These are phyloP conservation scores for Lignosus rhinocerotis DNA, from an alignment of 1,284 basidiomycete genomes.

Conservation along the genomic window DNA sequence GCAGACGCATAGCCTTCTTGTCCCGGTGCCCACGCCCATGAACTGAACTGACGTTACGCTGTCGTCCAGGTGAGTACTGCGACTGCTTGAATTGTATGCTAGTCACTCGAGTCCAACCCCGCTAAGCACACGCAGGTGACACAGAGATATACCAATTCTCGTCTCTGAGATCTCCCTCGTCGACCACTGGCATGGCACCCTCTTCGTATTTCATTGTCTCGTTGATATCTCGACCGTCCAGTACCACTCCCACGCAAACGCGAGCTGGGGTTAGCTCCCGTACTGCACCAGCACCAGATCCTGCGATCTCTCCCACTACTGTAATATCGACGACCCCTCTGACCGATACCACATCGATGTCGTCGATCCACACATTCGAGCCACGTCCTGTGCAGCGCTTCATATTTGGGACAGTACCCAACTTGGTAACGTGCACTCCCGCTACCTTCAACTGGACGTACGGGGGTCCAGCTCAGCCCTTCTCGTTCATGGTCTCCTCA, in stretches of 20 bases:
- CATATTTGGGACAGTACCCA: constrained; percentile 9
- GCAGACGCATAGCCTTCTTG: too few relatives aligned
- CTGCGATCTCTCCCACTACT: background rate
- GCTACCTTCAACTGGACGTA: constrained; percentile 24
- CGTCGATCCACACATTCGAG: background rate
- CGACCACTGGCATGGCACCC: background rate
- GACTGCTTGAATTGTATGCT: too few relatives aligned
- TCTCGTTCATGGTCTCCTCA: background rate
- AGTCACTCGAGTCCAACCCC: too few relatives aligned
- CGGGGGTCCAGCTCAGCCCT: constrained; percentile 12
- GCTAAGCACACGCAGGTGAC: too few relatives aligned
- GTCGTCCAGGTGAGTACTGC: too few relatives aligned
- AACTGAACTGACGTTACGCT: too few relatives aligned
- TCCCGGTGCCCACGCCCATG: too few relatives aligned
- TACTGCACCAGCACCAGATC: background rate
- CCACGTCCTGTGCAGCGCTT: constrained; percentile 4
- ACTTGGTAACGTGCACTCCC: constrained; percentile 19
- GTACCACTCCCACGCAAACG: background rate
- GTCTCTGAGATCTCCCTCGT: background rate
- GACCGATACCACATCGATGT: background rate
- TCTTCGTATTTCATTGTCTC: background rate
- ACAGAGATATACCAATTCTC: background rate
- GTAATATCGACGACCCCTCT: background rate
- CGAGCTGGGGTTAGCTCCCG: background rate
- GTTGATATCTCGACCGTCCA: background rate